These are phyloP conservation scores for Colletotrichum tropicale DNA, from an alignment of 2,329 filamentous ascomycete species.

Conservation along the genomic window DNA sequence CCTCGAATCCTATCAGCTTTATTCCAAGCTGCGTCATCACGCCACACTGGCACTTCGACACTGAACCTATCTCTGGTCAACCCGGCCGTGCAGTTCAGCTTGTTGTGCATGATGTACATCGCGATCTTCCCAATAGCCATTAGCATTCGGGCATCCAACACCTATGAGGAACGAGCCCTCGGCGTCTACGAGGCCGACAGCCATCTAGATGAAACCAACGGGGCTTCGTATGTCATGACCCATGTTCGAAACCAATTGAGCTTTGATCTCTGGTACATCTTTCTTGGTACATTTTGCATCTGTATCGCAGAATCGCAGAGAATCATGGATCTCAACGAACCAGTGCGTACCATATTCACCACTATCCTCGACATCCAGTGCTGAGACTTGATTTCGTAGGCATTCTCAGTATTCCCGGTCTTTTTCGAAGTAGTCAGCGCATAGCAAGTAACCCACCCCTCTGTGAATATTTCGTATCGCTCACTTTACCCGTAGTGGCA, in stretches of 20 bases:
- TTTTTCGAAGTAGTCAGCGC: slow-evolving; percentile 38
- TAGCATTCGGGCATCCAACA: slow-evolving; percentile 63
- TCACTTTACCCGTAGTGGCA: slow-evolving; percentile 27
- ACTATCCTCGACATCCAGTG: accelerated
- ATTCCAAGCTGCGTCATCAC: slow-evolving; percentile 60
- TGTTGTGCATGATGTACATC: slow-evolving; percentile 71
- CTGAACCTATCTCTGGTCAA: slow-evolving; percentile 55
- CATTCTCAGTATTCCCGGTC: slow-evolving; percentile 33
- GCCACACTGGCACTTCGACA: slow-evolving; percentile 52
- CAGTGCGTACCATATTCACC: not conserved
- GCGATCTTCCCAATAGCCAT: slow-evolving; percentile 66
- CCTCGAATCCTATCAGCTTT: slow-evolving; percentile 59
- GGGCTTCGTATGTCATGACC: slow-evolving; percentile 31
- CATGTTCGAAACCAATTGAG: slow-evolving; percentile 42
- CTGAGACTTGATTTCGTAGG: slow-evolving; percentile 19
- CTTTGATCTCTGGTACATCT: slow-evolving; percentile 47
- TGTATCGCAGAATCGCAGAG: slow-evolving; percentile 24
- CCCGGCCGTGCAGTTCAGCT: slow-evolving; percentile 60
- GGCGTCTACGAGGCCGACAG: slow-evolving; percentile 55
- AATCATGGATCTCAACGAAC: slow-evolving; percentile 1
- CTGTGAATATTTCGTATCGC: not conserved
- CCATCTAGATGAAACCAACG: slow-evolving; percentile 29
- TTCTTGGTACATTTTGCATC: slow-evolving; percentile 40
- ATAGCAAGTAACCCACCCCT: slow-evolving; percentile 28
- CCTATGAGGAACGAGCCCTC: slow-evolving; percentile 66